phyloP scores from a whole-genome alignment of 2,329 filamentous ascomycete genomes.

The Hymenoscyphus scutula region DNA sequence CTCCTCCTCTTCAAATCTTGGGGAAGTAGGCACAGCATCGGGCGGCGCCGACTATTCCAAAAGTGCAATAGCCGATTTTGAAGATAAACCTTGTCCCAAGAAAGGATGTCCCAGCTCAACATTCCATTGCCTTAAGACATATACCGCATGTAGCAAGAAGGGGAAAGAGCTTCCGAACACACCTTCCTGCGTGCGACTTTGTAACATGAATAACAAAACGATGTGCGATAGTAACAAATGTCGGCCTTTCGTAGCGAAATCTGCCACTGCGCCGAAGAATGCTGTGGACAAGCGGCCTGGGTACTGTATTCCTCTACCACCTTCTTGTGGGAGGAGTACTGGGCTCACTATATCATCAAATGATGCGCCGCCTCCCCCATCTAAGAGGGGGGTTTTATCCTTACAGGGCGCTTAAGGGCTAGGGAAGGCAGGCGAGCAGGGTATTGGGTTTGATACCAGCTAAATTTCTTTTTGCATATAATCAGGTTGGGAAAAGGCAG shows the following conservation, averaged over 20 bases:
- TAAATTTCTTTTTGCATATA: too few species aligned
- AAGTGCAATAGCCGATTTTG: background rate
- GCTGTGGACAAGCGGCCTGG: background rate
- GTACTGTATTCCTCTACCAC: background rate
- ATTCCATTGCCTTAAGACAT: background rate
- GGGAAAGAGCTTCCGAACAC: background rate
- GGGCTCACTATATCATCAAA: background rate
- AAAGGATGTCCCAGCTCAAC: background rate
- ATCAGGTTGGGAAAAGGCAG: too few species aligned
- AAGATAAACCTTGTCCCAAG: background rate
- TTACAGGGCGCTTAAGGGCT: too few species aligned
- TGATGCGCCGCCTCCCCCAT: background rate
- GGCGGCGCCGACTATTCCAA: background rate
- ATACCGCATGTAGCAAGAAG: background rate
- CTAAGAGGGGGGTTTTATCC: too few species aligned
- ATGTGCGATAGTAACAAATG: background rate
- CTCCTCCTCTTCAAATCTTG: constrained; percentile 3
- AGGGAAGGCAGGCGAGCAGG: too few species aligned
- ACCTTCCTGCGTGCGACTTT: background rate
- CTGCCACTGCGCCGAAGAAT: background rate
- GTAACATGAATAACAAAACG: background rate
- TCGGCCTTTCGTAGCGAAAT: background rate
- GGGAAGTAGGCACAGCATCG: background rate
- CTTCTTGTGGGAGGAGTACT: background rate
- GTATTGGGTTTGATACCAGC: too few species aligned